These are phyloP conservation scores for Metroxylon sagu DNA, from an alignment of 176 grass and related monocot genomes.

Conservation along the genomic window DNA sequence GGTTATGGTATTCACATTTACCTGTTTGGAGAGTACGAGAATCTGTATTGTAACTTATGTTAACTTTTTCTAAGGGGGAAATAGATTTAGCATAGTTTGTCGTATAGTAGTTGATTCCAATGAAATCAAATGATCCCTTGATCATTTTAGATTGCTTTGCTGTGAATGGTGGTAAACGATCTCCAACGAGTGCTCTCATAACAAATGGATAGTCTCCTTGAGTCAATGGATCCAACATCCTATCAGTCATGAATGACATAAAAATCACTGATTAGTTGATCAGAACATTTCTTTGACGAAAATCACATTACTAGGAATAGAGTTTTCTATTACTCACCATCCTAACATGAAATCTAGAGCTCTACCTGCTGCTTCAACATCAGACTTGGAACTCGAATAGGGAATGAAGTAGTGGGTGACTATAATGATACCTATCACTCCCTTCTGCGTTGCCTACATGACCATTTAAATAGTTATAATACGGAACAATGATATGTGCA, in stretches of 20 bases:
- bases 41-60: conserved; percentile 30
- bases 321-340: conserved; percentile 23
- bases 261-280: no score
- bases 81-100: conserved; percentile 20
- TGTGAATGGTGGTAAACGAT: conserved; percentile 60
- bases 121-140: conserved; percentile 51
- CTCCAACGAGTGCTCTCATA: conserved; percentile 40
- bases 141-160: conserved; percentile 15
- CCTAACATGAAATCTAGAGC: conserved; percentile 67
- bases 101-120: conserved; percentile 74
- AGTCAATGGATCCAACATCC: conserved; percentile 53
- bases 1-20: not conserved
- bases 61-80: conserved; percentile 12
- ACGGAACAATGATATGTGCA: no score
- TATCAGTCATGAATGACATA: not conserved
- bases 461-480: not conserved
- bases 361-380: conserved; percentile 28
- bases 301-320: no score
- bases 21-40: conserved; percentile 27
- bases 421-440: conserved; percentile 42
- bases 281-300: no score
- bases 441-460: conserved; percentile 35
- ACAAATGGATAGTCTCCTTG: conserved; percentile 52
- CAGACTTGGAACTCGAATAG: conserved; percentile 16
- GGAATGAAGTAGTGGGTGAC: conserved; percentile 55